Base-by-base conservation (phyloP, 78 protist genomes). In the Goniomonas avonlea region DNA sequence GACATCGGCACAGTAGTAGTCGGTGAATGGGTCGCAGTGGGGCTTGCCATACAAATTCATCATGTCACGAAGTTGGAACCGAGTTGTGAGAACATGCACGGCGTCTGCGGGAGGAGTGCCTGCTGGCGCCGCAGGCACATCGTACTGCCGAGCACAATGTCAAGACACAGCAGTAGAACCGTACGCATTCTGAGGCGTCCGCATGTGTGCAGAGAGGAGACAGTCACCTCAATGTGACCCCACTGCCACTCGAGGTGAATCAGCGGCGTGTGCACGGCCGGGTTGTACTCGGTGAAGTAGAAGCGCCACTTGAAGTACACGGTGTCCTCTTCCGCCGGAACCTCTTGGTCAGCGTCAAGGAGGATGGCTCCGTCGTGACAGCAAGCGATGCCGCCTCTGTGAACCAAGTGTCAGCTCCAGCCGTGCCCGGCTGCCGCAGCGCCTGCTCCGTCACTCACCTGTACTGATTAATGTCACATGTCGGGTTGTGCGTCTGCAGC, bases 231-330 rank as follows among this genome's bases (percentile, higher is more conserved):
- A 45, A 8, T 8, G 13, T 15, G 13, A n/a, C 3, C 3, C 32
- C 58, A n/a, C 23, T 23, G 32, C 58, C 17, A n/a, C 32, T 48
- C 58, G 32, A 48, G 32, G 58, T 48, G 58, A 20, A n/a, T 23
- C 23, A n/a, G 58, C 13, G 21, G 39, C 41, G 69, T n/a, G 43
- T 25, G 45, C 48, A 23, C 3, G 17, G 76, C 18, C 17, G 58
- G 76, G 39, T 17, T 20, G 41, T 27, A 45, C 76, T 41, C 60
- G 25, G 40, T 31, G 59, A 69, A 69, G 38, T 32, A 69, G 59
- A 69, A 69, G 76, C 76, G 76, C 60, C 17, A 69, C 76, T 69
- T 69, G 45, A 27, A n/a, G 40, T 31, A 48, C 23, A 23, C 58
- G 32, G 23, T 20, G 23, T 23, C 58, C 23, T 48, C 58, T n/a